Percentiles rank a stretch among this genome's conserved stretches.
Evolutionary conservation across 805 yeast species (phyloP).

Genomic region (Kodamaea hsintzibuensis): DNA sequence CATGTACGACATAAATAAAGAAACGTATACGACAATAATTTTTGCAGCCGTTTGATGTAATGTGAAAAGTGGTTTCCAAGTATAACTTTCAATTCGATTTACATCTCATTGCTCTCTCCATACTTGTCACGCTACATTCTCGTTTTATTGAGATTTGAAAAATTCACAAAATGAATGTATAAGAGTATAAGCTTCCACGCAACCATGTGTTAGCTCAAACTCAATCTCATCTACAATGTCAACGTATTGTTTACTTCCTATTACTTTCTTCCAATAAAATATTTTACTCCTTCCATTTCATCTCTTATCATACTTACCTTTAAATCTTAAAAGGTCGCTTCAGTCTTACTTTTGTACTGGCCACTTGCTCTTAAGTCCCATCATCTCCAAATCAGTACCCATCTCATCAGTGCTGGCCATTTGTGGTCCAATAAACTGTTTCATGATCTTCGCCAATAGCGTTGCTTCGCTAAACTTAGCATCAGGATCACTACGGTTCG

Average conservation of each 20-base stretch:
- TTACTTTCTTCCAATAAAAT: background rate
- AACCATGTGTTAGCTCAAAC: no score
- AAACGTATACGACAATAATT: background rate
- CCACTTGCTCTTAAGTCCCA: slow-evolving; percentile 36
- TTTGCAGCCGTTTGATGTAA: background rate
- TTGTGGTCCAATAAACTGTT: slow-evolving; percentile 43
- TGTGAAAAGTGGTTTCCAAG: background rate
- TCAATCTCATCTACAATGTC: no score
- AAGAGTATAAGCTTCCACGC: no score
- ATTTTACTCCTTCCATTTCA: background rate
- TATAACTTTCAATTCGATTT: background rate
- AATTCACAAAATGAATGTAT: no score
- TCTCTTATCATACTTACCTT: no score
- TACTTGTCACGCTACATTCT: no score
- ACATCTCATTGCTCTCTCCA: no score
- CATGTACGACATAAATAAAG: background rate
- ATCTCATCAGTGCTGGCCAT: slow-evolving; percentile 35
- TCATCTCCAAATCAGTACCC: slow-evolving; percentile 33
- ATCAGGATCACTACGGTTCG: slow-evolving; percentile 11
- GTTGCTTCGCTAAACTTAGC: slow-evolving; percentile 35
- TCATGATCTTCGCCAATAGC: slow-evolving; percentile 43
- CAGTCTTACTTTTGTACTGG: slow-evolving; percentile 18
- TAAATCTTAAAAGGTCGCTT: no score
- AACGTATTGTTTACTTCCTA: background rate
- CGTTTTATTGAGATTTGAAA: no score